Evolutionary conservation across 257 asterid genomes (phyloP).

Genomic region (Primulina eburnea): DNA sequence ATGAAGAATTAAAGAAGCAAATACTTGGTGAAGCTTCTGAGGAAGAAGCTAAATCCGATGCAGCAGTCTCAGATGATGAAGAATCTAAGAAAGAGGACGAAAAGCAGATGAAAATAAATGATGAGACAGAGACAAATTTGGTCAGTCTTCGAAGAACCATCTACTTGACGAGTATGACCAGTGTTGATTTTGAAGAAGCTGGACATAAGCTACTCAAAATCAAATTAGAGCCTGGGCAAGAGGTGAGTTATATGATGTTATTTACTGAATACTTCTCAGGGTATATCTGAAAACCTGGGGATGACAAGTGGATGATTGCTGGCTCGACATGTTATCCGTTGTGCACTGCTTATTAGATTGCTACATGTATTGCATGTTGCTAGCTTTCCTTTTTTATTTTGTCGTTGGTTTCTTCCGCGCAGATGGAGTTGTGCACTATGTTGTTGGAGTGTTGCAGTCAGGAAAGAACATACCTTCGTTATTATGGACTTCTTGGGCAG

Average conservation of each 20-base stretch:
- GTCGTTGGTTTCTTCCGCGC: slow-evolving; percentile 20
- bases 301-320: background rate
- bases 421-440: slow-evolving; percentile 94
- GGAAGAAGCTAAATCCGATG: slow-evolving; percentile 66
- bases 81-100: slow-evolving; percentile 80
- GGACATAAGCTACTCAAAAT: slow-evolving; percentile 84
- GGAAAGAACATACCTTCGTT: slow-evolving; percentile 89
- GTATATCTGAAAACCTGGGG: background rate
- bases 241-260: slow-evolving; percentile 42
- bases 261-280: background rate
- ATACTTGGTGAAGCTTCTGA: slow-evolving; percentile 86
- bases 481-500: slow-evolving; percentile 92
- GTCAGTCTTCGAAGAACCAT: slow-evolving; percentile 85
- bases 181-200: slow-evolving; percentile 96
- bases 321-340: no score
- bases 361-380: no score
- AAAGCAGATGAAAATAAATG: slow-evolving; percentile 78
- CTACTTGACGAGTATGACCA: slow-evolving; percentile 89
- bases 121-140: slow-evolving; percentile 89
- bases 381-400: background rate
- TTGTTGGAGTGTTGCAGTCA: slow-evolving; percentile 97
- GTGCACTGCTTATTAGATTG: no score
- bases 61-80: slow-evolving; percentile 47
- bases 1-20: slow-evolving; percentile 86
- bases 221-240: slow-evolving; percentile 96